Evolutionary conservation across 257 asterid species (phyloP).

Genomic region (Nicotiana benthamiana): DNA sequence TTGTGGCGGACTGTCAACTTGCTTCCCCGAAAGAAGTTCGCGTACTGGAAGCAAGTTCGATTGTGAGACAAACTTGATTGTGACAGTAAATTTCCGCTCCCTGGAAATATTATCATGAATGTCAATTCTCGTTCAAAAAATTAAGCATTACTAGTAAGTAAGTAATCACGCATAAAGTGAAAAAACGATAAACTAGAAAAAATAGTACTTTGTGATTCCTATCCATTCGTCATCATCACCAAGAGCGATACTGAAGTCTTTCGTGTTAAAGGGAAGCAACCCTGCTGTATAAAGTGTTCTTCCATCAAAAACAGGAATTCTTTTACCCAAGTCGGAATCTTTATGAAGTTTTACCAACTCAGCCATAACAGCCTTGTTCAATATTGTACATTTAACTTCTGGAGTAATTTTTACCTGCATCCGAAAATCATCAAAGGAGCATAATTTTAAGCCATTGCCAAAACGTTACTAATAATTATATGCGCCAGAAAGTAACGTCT

Average conservation of each 20-base stretch:
- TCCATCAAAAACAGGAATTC: conserved; percentile 54
- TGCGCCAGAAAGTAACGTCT: background rate
- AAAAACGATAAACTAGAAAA: background rate
- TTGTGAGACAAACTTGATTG: conserved; percentile 37
- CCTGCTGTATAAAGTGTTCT: conserved; percentile 47
- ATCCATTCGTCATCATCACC: conserved; percentile 32
- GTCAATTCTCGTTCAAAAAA: too few species aligned
- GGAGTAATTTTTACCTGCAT: conserved; percentile 42
- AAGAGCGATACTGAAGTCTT: conserved; percentile 30
- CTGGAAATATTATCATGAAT: conserved; percentile 15
- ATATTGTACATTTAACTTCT: conserved; percentile 32
- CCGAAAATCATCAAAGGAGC: background rate
- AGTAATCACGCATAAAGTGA: too few species aligned
- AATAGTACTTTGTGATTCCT: conserved; percentile 29
- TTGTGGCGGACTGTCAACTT: conserved; percentile 35
- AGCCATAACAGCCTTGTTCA: conserved; percentile 43
- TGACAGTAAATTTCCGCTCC: conserved; percentile 29
- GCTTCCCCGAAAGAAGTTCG: conserved; percentile 30
- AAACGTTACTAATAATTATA: background rate
- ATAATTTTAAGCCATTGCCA: background rate
- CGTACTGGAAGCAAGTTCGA: conserved; percentile 35
- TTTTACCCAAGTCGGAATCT: conserved; percentile 37
- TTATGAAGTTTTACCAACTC: conserved; percentile 39
- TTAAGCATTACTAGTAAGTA: too few species aligned
- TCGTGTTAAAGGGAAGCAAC: conserved; percentile 35